Evolutionary conservation across 2,329 filamentous ascomycete species (phyloP), one percentile per base, ranked within the genome.

Genomic region (Aspergillus sp.): DNA sequence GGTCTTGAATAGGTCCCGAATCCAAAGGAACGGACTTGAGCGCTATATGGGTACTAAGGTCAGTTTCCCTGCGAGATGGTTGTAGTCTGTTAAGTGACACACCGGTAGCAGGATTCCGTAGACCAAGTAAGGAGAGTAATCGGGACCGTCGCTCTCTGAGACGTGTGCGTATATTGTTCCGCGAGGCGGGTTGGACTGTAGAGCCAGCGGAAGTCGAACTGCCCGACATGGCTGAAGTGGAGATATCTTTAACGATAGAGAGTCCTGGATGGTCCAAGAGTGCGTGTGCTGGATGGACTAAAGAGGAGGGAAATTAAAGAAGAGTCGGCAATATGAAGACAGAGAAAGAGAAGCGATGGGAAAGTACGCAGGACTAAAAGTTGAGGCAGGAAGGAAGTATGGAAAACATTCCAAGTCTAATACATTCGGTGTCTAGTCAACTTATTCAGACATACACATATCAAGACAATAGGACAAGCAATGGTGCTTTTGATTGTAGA

Each of bases 111-210:
- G 63, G 64, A 30, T 42, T 59, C 20, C 66, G 62, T 26, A 71
- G 47, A 10, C 66, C 67, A 24, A 75, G 53, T 48, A 73, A 63
- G 2, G 68, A 69, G 42, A 75, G 47, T 20, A 75, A 48, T 43
- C 65, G 72, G 10, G 70, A 72, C 35, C 71, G 65, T 50, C 67
- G 71, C 42, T 64, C 62, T 17, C 62, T 67, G n/a, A 74, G 49
- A 26, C 66, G 64, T 20, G 54, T 50, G 36, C 61, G 66, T 8
- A 73, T 60, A 24, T 62, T 63, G 44, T 65, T 62, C 44, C 55
- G 66, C 20, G 55, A 51, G 14, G 46, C 48, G 9, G 44, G 47
- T 13, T 56, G 52, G 14, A 13, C 51, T 48, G 50, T 47, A 44
- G 52, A 51, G 30, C 54, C 30, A 45, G 66, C 60, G 16, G 64